Conservation (phyloP, 306 rosid genomes). For the Parietaria judaica region DNA sequence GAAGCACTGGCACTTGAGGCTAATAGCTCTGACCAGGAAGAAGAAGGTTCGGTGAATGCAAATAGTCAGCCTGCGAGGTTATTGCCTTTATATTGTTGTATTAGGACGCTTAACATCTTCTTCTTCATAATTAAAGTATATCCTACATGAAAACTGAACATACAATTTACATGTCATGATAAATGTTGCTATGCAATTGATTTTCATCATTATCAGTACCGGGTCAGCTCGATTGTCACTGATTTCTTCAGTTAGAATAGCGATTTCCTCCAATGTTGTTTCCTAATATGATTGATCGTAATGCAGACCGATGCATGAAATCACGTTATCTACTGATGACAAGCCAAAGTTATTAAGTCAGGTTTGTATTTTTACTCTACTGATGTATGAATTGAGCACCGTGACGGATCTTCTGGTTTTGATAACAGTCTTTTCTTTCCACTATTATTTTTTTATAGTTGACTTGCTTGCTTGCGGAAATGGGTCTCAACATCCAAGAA, state of each 20-base stretch:
- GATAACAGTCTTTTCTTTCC: conserved; percentile 6
- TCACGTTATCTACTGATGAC: conserved; percentile 89
- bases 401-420: too few relatives aligned
- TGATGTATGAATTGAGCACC: too few relatives aligned
- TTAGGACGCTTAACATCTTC: conserved; percentile 3
- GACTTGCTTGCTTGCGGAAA: conserved; percentile 92
- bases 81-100: conserved; percentile 17
- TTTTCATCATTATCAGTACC: conserved; percentile 17
- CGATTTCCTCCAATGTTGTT: neutral
- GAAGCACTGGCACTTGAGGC: conserved; percentile 90
- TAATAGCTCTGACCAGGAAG: conserved; percentile 36
- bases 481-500: conserved; percentile 95
- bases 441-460: conserved; percentile 44
- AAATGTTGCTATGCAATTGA: conserved; percentile 2
- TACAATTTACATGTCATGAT: too few relatives aligned
- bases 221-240: conserved; percentile 12
- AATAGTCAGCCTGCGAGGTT: conserved; percentile 47
- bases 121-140: too few relatives aligned
- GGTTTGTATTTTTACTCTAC: conserved; percentile 39
- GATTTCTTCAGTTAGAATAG: neutral
- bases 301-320: conserved; percentile 97
- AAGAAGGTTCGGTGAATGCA: conserved; percentile 64
- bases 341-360: conserved; percentile 96
- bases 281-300: conserved; percentile 27
- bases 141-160: too few relatives aligned